A percentile compares a stretch with the other conserved stretches of the same genome.
phyloP scores from a whole-genome alignment of 768 basidiomycete species.

The Pulveroboletus frians region DNA sequence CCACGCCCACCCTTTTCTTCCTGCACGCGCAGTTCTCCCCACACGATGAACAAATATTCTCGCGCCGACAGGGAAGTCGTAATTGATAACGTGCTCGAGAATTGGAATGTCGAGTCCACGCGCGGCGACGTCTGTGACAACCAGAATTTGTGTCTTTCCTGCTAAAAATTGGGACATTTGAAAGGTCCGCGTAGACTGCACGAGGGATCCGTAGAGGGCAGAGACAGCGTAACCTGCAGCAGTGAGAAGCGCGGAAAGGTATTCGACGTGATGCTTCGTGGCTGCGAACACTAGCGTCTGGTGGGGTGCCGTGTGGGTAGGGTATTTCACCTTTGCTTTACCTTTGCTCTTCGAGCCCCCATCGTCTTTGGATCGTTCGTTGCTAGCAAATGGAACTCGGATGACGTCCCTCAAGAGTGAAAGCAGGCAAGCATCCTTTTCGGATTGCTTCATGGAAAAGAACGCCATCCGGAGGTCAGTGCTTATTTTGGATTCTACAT shows the following conservation, averaged over 20 bases:
- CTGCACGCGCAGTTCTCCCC: constrained; percentile 93
- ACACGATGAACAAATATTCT: constrained; percentile 95
- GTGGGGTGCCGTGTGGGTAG: constrained; percentile 61
- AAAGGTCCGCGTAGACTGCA: constrained; percentile 81
- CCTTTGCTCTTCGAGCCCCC: constrained; percentile 44
- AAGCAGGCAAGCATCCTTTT: constrained; percentile 91
- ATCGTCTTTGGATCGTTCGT: constrained; percentile 17
- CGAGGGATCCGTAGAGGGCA: constrained; percentile 92
- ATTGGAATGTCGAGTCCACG: constrained; percentile 97
- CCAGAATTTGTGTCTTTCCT: constrained; percentile 74
- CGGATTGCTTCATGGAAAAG: constrained; percentile 84
- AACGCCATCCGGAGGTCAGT: constrained; percentile 91
- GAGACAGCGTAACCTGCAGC: constrained; percentile 86
- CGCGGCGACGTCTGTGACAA: constrained; percentile 97
- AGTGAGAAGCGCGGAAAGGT: constrained; percentile 70
- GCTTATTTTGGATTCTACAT: constrained; percentile 94
- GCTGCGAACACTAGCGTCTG: constrained; percentile 94
- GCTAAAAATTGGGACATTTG: constrained; percentile 91
- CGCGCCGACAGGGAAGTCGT: constrained; percentile 93
- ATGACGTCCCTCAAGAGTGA: constrained; percentile 83
- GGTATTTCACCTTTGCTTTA: constrained; percentile 45
- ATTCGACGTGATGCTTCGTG: constrained; percentile 99
- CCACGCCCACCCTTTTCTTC: constrained; percentile 94
- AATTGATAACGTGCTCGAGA: constrained; percentile 95
- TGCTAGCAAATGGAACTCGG: constrained; percentile 58